Conservation (phyloP, 805 yeast genomes). For the Lachancea fermentati region DNA sequence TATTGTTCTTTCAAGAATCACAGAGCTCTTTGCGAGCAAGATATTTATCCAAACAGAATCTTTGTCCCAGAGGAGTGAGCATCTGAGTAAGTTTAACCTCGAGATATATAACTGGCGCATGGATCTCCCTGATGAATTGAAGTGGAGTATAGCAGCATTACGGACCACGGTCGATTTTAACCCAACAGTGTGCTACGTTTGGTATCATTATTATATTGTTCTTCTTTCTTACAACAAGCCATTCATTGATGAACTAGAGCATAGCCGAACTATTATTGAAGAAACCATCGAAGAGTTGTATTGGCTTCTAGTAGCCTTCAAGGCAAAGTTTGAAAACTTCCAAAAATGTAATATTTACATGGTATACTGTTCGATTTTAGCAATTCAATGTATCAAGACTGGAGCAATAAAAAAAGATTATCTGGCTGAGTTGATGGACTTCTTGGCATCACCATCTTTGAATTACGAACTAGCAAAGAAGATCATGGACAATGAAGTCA, state of each 20-base stretch:
- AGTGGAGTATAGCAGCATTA: slow-evolving; percentile 40
- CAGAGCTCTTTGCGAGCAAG: slow-evolving; percentile 27
- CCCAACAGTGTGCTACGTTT: slow-evolving; percentile 43
- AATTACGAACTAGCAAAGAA: slow-evolving; percentile 27
- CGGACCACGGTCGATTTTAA: slow-evolving; percentile 36
- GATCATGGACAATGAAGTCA: slow-evolving; percentile 21
- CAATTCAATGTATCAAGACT: slow-evolving; percentile 26
- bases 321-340: slow-evolving; percentile 15
- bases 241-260: slow-evolving; percentile 33
- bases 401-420: slow-evolving; percentile 15
- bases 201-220: slow-evolving; percentile 49
- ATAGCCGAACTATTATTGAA: slow-evolving; percentile 21
- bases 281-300: slow-evolving; percentile 24
- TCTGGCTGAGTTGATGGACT: slow-evolving; percentile 14
- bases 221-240: slow-evolving; percentile 54
- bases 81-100: slow-evolving; percentile 37
- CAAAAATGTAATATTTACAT: slow-evolving; percentile 25
- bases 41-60: slow-evolving; percentile 22
- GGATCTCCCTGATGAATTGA: slow-evolving; percentile 38
- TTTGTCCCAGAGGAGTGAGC: slow-evolving; percentile 34
- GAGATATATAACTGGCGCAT: slow-evolving; percentile 45
- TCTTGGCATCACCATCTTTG: slow-evolving; percentile 19
- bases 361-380: slow-evolving; percentile 26
- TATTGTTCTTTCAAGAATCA: slow-evolving; percentile 34
- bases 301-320: slow-evolving; percentile 17